Base-by-base conservation (phyloP, 2,329 filamentous ascomycete genomes). In the Apiospora arundinis region DNA sequence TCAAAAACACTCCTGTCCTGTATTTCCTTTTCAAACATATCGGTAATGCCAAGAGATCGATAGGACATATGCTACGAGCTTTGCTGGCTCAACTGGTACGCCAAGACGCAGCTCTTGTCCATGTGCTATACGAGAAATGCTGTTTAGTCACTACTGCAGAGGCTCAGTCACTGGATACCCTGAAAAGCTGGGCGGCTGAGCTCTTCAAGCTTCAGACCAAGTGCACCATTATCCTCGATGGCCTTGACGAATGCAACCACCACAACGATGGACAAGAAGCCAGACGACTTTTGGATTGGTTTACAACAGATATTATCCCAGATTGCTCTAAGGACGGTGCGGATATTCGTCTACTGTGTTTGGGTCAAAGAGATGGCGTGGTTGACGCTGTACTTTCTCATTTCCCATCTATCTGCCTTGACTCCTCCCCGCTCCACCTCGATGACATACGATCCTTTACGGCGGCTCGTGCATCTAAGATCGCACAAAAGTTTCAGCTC, bases 21-120 rank as follows among this genome's bases (percentile, higher is more conserved):
- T 74, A 72, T 68, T 74, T 73, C 69, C 73, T 69, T 32, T 74
- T 74, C 67, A 73, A 73, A 23, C 69, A 73, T 9, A 37, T 18
- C 2, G 52, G 65, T 12, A 46, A 73, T 7, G 69, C 67, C 1
- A 74, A 71, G 28, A 56, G 25, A 8, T 70, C 70, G 1, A 70
- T 73, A 67, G 14, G 11, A 14, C 1, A 68, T 11, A 73, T 74
- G 72, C 21, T 71, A 65, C 70, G 42, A 73, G 70, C 56, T 63
- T 73, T 60, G 11, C 40, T 71, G 25, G 45, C 2, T 25, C 60
- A 66, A 9, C 3, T 66, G 11, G 3, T 44, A 25, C 40, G 40
- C 18, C 60, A 66, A 25, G 60, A 66, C 3, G 40, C 9, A 0
- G 2, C 60, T 42, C 4, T 66, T 8, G 60, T 16, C 14, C 32